Evolutionary conservation across 1,139 yeast genomes (phyloP).

Genomic region (Candida anutae): DNA sequence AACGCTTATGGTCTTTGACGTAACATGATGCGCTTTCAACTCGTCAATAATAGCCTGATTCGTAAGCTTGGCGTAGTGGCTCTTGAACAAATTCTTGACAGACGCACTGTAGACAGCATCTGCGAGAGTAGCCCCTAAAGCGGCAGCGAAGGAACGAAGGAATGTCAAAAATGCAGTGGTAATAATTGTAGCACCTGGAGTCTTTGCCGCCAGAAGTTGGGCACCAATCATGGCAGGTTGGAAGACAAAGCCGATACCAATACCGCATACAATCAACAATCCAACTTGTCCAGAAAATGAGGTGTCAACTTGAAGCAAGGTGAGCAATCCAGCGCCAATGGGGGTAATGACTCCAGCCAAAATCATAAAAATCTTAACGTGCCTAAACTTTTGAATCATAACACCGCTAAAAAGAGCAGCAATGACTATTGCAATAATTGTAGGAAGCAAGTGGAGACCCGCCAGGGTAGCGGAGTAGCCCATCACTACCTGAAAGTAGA

Average conservation of each 20-base stretch:
- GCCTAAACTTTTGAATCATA: slow-evolving; percentile 20
- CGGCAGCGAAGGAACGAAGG: slow-evolving; percentile 23
- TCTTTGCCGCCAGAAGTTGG: slow-evolving; percentile 29
- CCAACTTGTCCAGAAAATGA: slow-evolving; percentile 25
- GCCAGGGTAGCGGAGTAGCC: slow-evolving; percentile 27
- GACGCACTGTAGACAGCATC: slow-evolving; percentile 28
- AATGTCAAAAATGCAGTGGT: slow-evolving; percentile 27
- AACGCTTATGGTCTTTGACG: slow-evolving; percentile 10
- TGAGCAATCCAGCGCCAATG: slow-evolving; percentile 27
- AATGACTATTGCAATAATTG: slow-evolving; percentile 27
- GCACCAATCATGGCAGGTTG: slow-evolving; percentile 22
- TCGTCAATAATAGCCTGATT: slow-evolving; percentile 11
- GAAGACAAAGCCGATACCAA: slow-evolving; percentile 21
- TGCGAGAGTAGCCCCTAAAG: slow-evolving; percentile 25
- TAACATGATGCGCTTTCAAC: slow-evolving; percentile 9
- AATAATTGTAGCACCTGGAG: slow-evolving; percentile 30
- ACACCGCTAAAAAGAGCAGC: slow-evolving; percentile 23
- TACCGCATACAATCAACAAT: slow-evolving; percentile 23
- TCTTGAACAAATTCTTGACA: slow-evolving; percentile 12
- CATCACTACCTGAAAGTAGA: slow-evolving; percentile 33
- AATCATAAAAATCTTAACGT: slow-evolving; percentile 24
- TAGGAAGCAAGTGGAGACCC: slow-evolving; percentile 31
- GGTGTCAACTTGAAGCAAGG: slow-evolving; percentile 25
- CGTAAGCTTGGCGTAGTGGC: no score
- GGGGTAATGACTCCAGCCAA: slow-evolving; percentile 19